Conservation (phyloP, 1,139 yeast genomes). For the Protomyces gravidus region DNA sequence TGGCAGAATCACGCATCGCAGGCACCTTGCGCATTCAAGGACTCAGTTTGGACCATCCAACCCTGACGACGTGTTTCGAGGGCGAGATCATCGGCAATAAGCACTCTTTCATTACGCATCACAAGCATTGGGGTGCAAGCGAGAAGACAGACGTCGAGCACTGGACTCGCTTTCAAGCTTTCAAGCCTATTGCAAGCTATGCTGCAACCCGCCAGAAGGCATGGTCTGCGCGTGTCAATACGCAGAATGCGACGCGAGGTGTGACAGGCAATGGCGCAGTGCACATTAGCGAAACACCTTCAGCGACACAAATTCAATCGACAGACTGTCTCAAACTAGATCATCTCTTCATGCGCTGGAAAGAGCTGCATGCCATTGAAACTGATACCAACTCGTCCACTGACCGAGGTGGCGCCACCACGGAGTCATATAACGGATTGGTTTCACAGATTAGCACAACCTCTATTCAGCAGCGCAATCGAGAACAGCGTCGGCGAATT, state of each 20-base stretch:
- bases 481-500: slow-evolving; percentile 30
- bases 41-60: slow-evolving; percentile 69
- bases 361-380: slow-evolving; percentile 49
- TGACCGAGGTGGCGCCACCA: neutral
- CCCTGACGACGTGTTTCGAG: slow-evolving; percentile 78
- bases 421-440: no score
- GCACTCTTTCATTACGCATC: slow-evolving; percentile 49
- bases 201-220: slow-evolving; percentile 36
- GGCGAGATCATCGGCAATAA: slow-evolving; percentile 75
- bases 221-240: neutral
- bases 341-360: slow-evolving; percentile 87
- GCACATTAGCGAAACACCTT: neutral
- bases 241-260: neutral
- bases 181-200: slow-evolving; percentile 44
- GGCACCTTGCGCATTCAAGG: slow-evolving; percentile 81
- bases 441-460: neutral
- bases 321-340: slow-evolving; percentile 41
- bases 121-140: slow-evolving; percentile 56
- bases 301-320: neutral
- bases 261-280: slow-evolving; percentile 2
- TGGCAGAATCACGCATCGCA: slow-evolving; percentile 56
- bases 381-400: slow-evolving; percentile 12
- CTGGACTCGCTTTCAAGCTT: slow-evolving; percentile 73
- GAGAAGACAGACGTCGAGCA: slow-evolving; percentile 72
- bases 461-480: neutral